phyloP scores from a whole-genome alignment of 2,329 filamentous ascomycete genomes.

The Saccharata proteae region DNA sequence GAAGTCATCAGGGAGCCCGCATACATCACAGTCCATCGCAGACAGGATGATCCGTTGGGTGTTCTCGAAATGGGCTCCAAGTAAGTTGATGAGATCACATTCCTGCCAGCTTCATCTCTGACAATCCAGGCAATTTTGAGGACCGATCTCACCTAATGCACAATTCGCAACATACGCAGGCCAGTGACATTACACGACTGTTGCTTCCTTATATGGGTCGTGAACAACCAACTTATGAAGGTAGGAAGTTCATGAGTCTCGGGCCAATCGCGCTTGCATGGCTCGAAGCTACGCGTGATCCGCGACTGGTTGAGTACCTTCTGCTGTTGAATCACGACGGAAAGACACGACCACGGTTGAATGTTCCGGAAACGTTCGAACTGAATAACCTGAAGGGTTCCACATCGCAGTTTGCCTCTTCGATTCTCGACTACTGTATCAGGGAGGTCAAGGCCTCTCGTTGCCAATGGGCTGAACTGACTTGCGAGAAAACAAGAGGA shows the following conservation, averaged over 20 bases:
- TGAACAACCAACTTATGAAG: constrained; percentile 14
- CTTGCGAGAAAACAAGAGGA: constrained; percentile 29
- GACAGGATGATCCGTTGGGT: constrained; percentile 72
- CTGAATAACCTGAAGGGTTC: no score
- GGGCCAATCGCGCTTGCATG: constrained; percentile 33
- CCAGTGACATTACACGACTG: constrained; percentile 55
- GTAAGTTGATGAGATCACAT: constrained; percentile 35
- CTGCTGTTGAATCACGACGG: constrained; percentile 21
- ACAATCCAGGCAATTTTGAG: constrained; percentile 27
- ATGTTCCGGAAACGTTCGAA: no score
- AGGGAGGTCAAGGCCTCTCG: constrained; percentile 33
- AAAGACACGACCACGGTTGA: no score
- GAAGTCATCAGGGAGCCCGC: constrained; percentile 55
- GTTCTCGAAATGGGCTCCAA: constrained; percentile 68
- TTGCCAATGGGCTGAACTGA: constrained; percentile 32
- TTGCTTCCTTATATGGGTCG: constrained; percentile 58
- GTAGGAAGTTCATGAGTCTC: constrained; percentile 22
- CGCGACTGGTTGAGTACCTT: constrained; percentile 36
- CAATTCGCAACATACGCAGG: constrained; percentile 50
- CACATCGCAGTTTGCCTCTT: no score
- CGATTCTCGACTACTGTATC: constrained; percentile 34
- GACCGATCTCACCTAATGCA: constrained; percentile 57
- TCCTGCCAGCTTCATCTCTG: constrained; percentile 12
- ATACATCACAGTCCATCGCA: constrained; percentile 52
- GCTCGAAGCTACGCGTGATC: constrained; percentile 27